Percentiles rank a stretch among this genome's conserved stretches.
Evolutionary conservation across 1,284 basidiomycete species (phyloP).

Genomic region (Cutaneotrichosporon curvatum): DNA sequence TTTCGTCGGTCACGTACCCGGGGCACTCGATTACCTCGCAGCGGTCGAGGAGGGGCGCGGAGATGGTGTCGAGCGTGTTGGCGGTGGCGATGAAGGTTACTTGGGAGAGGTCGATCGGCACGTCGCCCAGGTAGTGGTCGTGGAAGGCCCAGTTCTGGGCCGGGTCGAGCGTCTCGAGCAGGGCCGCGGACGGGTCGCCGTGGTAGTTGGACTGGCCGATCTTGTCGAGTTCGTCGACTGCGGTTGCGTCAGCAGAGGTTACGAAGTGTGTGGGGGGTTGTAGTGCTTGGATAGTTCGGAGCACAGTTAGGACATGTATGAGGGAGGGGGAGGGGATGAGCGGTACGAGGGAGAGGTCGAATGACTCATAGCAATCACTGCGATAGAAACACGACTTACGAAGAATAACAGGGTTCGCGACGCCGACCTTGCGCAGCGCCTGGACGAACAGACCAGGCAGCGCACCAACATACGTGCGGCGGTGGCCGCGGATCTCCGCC

Average conservation of each 20-base stretch:
- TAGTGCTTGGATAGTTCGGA: neutral
- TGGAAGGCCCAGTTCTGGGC: slow-evolving; percentile 94
- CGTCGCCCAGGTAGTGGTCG: slow-evolving; percentile 79
- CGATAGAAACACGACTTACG: slow-evolving; percentile 47
- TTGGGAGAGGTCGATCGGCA: slow-evolving; percentile 87
- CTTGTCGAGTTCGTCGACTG: slow-evolving; percentile 92
- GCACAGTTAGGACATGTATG: too few relatives aligned
- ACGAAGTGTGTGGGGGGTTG: neutral
- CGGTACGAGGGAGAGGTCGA: neutral
- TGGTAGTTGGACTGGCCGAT: slow-evolving; percentile 38
- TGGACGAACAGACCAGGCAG: slow-evolving; percentile 96
- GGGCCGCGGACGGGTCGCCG: slow-evolving; percentile 87
- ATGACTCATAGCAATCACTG: too few relatives aligned
- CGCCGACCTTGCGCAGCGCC: slow-evolving; percentile 87
- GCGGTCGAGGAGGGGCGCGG: slow-evolving; percentile 85
- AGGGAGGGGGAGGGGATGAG: too few relatives aligned
- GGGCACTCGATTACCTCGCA: slow-evolving; percentile 95
- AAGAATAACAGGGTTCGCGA: slow-evolving; percentile 88
- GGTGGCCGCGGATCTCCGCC: slow-evolving; percentile 95
- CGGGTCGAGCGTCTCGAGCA: slow-evolving; percentile 95
- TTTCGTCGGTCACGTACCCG: slow-evolving; percentile 94
- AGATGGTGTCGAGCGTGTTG: slow-evolving; percentile 88
- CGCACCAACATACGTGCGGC: slow-evolving; percentile 74
- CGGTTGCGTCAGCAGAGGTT: neutral
- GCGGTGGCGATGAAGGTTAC: slow-evolving; percentile 85